phyloP scores from a whole-genome alignment of 2,329 filamentous ascomycete genomes.

The Massarina eburnea region DNA sequence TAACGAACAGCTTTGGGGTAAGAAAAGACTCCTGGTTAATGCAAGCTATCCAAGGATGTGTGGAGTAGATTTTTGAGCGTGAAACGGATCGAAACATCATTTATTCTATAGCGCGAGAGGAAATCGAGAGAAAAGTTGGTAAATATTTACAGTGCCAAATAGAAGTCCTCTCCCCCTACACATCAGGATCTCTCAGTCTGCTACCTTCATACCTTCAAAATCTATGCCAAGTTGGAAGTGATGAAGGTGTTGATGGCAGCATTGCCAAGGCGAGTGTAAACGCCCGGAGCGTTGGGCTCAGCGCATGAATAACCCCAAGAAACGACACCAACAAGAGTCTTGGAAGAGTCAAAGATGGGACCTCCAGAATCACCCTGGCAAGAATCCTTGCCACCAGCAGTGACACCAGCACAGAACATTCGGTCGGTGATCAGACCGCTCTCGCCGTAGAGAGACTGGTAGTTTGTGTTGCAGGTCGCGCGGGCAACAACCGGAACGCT shows the following conservation, averaged over 20 bases:
- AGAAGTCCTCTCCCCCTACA: no score
- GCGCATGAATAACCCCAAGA: constrained; percentile 10
- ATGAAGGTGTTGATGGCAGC: constrained; percentile 3
- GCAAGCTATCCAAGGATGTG: no score
- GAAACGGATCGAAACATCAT: no score
- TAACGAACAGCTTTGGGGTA: no score
- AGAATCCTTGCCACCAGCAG: constrained; percentile 9
- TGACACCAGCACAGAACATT: constrained; percentile 9
- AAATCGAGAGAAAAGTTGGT: no score
- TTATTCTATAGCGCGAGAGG: no score
- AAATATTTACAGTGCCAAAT: no score
- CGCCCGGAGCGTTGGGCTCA: constrained; percentile 4
- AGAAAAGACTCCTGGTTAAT: no score
- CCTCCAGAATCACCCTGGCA: constrained; percentile 11
- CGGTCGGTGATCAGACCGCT: constrained; percentile 4
- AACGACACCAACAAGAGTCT: constrained; percentile 8
- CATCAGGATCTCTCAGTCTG: no score
- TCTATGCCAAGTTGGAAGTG: constrained; percentile 2
- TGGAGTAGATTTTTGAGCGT: no score
- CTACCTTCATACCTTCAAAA: no score
- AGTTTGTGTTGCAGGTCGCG: constrained; percentile 5
- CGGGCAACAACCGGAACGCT: constrained; percentile 8
- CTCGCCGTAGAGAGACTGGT: constrained; percentile 3
- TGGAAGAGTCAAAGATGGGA: constrained; percentile 3
- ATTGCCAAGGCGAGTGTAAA: constrained; percentile 7